Evolutionary conservation across 495 filamentous ascomycete species (phyloP).

Genomic region (Peziza echinospora): DNA sequence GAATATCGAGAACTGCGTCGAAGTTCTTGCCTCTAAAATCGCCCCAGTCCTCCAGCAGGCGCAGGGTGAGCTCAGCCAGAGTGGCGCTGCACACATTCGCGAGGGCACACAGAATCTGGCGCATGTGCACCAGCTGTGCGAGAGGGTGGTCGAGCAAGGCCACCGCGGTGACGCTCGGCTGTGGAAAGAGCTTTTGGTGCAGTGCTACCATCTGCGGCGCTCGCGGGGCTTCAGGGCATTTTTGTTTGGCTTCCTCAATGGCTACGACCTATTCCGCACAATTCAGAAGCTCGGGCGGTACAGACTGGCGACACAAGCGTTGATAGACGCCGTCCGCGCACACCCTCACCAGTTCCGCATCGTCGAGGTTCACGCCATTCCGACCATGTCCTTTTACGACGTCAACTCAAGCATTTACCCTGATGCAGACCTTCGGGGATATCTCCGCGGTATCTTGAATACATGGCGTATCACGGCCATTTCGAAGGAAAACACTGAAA

Average conservation of each 20-base stretch:
- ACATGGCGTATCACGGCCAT: background rate
- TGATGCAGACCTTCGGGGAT: slow-evolving; percentile 4
- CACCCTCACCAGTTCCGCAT: slow-evolving; percentile 7
- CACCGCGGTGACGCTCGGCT: background rate
- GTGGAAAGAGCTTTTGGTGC: background rate
- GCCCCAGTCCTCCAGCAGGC: background rate
- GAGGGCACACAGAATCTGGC: background rate
- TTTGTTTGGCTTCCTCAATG: slow-evolving; percentile 7
- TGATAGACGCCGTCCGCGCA: slow-evolving; percentile 9
- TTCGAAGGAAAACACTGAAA: slow-evolving; percentile 3
- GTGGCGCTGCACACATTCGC: background rate
- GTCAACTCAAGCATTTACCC: slow-evolving; percentile 2
- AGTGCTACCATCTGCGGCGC: background rate
- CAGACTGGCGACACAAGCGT: slow-evolving; percentile 12
- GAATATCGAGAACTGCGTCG: background rate
- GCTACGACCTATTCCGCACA: slow-evolving; percentile 9
- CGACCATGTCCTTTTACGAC: slow-evolving; percentile 3
- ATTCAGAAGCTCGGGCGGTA: slow-evolving; percentile 19
- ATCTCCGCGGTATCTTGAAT: background rate
- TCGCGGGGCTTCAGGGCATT: slow-evolving; percentile 11
- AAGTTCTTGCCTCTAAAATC: slow-evolving; percentile 7
- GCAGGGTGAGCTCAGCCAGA: background rate
- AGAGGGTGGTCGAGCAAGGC: slow-evolving; percentile 9
- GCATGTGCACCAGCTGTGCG: slow-evolving; percentile 16
- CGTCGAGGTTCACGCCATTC: slow-evolving; percentile 10